Evolutionary conservation across 768 basidiomycete species (phyloP), one percentile per base, ranked within the genome.

Genomic region (Auriscalpium microsporum): DNA sequence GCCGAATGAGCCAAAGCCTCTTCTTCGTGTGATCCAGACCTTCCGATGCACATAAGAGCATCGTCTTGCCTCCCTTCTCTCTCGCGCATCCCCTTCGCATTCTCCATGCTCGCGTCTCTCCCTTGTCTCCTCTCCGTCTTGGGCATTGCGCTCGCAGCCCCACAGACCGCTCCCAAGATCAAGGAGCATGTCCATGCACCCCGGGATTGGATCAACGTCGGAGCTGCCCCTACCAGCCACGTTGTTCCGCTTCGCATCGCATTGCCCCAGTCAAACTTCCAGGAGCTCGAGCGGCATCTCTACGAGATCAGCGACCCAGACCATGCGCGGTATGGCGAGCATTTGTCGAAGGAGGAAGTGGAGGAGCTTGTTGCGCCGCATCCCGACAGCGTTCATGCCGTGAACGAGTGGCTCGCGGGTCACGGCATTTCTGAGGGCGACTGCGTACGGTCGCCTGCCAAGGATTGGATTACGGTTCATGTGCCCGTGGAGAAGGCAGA

Each of bases 401-500:
- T 89, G 35, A 72, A 79, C 38, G 73, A 77, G 58, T 90, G 87
- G 86, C 71, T 89, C 11, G 70, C 69, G 0, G 73, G 72, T 3
- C 75, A 84, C 55, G 84, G 81, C 35, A 68, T 88, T 23, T 57
- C 62, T 13, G 77, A 78, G 45, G 65, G 72, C 40, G 73, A 78
- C 54, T 36, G 49, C 19, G 54, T 16, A 4, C 48, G 51, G 9
- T 85, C 86, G 10, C 75, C 83, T 3, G 84, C 86, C 0, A 75
- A 78, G 48, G 87, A 88, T 58, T 90, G 86, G 87, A 70, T 87
- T 11, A 80, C 73, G 8, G 65, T 87, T 38, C 78, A 67, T 11
- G 69, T 87, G 8, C 78, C 85, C 0, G 74, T 90, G 47, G 62
- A 69, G 36, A 58, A 81, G 21, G 86, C 81, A 0, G 87, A 90